phyloP scores from a whole-genome alignment of 2,329 filamentous ascomycete species.

The Acarospora socialis region DNA sequence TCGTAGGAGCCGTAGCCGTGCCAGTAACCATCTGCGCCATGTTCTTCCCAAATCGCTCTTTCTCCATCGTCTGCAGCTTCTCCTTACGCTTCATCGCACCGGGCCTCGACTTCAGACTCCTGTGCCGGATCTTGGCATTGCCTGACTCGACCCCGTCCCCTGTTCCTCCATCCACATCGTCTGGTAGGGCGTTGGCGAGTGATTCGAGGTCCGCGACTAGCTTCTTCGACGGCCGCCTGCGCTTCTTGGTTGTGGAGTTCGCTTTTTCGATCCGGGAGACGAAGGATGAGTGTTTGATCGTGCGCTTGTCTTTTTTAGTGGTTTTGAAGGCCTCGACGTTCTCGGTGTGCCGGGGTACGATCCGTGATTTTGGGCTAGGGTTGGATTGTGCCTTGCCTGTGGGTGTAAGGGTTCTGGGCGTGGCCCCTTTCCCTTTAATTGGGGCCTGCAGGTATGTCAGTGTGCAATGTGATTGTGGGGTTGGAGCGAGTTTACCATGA shows the following conservation, averaged over 20 bases:
- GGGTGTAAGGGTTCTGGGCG: too few species aligned
- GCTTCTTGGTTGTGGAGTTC: slow-evolving; percentile 35
- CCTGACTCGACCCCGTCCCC: slow-evolving; percentile 23
- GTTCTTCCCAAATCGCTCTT: slow-evolving; percentile 69
- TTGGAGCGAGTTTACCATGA: too few species aligned
- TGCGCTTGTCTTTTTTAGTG: slow-evolving; percentile 70
- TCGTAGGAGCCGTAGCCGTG: slow-evolving; percentile 8
- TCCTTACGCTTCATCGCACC: slow-evolving; percentile 77
- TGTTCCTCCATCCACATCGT: slow-evolving; percentile 34
- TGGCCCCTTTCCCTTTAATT: too few species aligned
- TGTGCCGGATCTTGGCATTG: slow-evolving; percentile 54
- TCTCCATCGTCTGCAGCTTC: slow-evolving; percentile 63
- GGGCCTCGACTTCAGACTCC: slow-evolving; percentile 58
- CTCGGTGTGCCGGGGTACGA: too few species aligned
- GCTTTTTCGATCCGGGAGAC: slow-evolving; percentile 59
- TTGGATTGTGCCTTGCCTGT: slow-evolving; percentile 15
- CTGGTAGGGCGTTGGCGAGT: slow-evolving; percentile 68
- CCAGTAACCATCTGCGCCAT: slow-evolving; percentile 54
- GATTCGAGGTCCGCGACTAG: slow-evolving; percentile 60
- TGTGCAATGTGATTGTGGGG: too few species aligned
- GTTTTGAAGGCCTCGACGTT: too few species aligned
- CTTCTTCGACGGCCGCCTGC: slow-evolving; percentile 59
- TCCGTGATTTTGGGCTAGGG: slow-evolving; percentile 12
- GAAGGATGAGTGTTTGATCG: slow-evolving; percentile 68
- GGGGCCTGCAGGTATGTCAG: too few species aligned